Conservation (phyloP, 805 yeast species). For the Schwanniomyces vanrijiae region DNA sequence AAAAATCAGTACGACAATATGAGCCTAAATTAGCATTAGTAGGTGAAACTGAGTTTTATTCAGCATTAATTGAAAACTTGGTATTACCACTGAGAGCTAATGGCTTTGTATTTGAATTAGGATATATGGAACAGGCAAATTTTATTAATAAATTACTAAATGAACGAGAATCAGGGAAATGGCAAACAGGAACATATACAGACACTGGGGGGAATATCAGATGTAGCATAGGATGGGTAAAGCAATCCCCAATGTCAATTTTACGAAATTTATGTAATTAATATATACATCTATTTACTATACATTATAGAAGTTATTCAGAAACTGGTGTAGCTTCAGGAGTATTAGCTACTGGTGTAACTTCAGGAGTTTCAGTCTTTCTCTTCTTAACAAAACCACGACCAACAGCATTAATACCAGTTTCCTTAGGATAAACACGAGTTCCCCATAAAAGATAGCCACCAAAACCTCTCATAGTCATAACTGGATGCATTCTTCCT, state of each 20-base stretch:
- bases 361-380: constrained; percentile 19
- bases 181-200: constrained; percentile 48
- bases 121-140: constrained; percentile 56
- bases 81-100: constrained; percentile 40
- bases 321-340: not conserved
- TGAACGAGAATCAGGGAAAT: constrained; percentile 21
- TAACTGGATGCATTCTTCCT: constrained; percentile 90
- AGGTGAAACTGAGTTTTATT: constrained; percentile 74
- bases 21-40: constrained; percentile 83
- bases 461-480: constrained; percentile 92
- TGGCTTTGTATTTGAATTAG: constrained; percentile 78
- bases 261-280: constrained; percentile 9
- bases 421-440: constrained; percentile 69
- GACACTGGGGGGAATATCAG: constrained; percentile 57
- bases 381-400: constrained; percentile 53
- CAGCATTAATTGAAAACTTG: constrained; percentile 50
- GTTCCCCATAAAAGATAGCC: constrained; percentile 83
- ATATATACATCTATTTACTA: constrained; percentile 2
- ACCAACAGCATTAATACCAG: constrained; percentile 64
- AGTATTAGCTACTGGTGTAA: not conserved
- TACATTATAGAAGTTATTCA: constrained; percentile 3
- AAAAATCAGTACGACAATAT: constrained; percentile 61
- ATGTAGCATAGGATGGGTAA: constrained; percentile 65
- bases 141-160: constrained; percentile 27
- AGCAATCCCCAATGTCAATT: constrained; percentile 10